Evolutionary conservation across 768 basidiomycete genomes (phyloP).

Genomic region (Boletus coccyginus): DNA sequence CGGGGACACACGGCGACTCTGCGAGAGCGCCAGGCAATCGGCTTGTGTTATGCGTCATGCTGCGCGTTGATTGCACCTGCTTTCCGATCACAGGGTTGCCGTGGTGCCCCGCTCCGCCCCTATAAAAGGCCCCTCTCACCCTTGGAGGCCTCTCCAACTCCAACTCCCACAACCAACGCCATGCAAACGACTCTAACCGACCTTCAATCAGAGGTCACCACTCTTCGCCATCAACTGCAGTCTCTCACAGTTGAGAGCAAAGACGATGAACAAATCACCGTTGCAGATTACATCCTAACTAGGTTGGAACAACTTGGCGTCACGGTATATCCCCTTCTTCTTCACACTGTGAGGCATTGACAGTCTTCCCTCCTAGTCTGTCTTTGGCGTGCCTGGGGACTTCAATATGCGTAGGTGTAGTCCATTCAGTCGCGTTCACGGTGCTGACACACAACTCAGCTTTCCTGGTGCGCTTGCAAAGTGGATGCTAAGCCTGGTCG

Average conservation of each 20-base stretch:
- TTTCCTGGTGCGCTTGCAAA: conserved; percentile 23
- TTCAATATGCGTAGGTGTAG: conserved; percentile 61
- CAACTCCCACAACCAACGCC: not conserved
- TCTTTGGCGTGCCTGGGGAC: conserved; percentile 89
- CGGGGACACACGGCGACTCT: too few relatives aligned
- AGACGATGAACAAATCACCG: conserved; percentile 43
- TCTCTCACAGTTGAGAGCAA: conserved; percentile 31
- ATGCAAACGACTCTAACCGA: conserved; percentile 16
- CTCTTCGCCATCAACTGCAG: conserved; percentile 46
- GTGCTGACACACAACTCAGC: conserved; percentile 16
- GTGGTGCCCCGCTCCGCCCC: too few relatives aligned
- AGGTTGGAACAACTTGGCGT: conserved; percentile 65
- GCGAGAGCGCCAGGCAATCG: too few relatives aligned
- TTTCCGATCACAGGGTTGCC: too few relatives aligned
- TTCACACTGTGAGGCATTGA: not conserved
- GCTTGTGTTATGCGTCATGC: too few relatives aligned
- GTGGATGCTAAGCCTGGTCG: not conserved
- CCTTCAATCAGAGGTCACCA: conserved; percentile 45
- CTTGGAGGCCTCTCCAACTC: not conserved
- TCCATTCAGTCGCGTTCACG: not conserved
- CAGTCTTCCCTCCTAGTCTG: conserved; percentile 41
- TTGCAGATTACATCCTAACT: conserved; percentile 61
- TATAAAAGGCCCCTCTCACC: conserved; percentile 1
- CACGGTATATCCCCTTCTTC: conserved; percentile 38
- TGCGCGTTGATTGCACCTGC: too few relatives aligned